Evolutionary conservation across 2,329 filamentous ascomycete genomes (phyloP), one percentile per base, ranked within the genome.

Genomic region (Pezicula carpinea): DNA sequence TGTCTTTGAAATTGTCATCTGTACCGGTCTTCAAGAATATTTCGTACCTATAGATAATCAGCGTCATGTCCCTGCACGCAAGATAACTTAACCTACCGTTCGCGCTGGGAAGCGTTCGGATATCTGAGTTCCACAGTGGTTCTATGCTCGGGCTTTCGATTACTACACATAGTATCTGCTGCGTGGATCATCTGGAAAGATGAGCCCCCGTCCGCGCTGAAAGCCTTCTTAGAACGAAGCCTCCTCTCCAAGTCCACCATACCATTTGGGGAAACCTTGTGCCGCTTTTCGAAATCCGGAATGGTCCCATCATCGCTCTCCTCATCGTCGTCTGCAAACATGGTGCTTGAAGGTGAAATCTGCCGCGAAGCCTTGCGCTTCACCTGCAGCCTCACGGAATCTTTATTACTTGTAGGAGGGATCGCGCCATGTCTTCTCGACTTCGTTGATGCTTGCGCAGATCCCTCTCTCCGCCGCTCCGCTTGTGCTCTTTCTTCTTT

Each of bases 121-220:
- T 97, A 97, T 65, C 93, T 87, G 56, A 97, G 70, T 61, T 83
- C 73, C 49, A 95, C 79, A 10, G 67, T 70, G 6, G 82, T 73
- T 11, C 74, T 71, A 1, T 73, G 72, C 22, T 74, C 71, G 49
- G 75, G 79, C 35, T 73, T 75, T 5, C 72, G 68, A 44, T 70
- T 66, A 18, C 75, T 64, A 38, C 71, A 77, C 32, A 75, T 75
- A 18, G 83, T 71, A 53, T 81, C 71, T 4, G 73, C 74, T 4
- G 80, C 80, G 55, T 85, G 80, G 22, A 84, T 75, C 48, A 83
- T 61, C 13, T 51, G 42, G 31, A 60, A 59, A n/a, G 35, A 38
- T 8, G 50, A 47, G 10, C 49, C 49, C 48, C 57, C 53, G 11
- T 50, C 48, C 29, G 54, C 47, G 4, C 53, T 57, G 34, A 62